A percentile compares a stretch with the other conserved stretches of the same genome.
phyloP scores from a whole-genome alignment of 2,329 filamentous ascomycete species.

The Calcarisporium arbuscula region DNA sequence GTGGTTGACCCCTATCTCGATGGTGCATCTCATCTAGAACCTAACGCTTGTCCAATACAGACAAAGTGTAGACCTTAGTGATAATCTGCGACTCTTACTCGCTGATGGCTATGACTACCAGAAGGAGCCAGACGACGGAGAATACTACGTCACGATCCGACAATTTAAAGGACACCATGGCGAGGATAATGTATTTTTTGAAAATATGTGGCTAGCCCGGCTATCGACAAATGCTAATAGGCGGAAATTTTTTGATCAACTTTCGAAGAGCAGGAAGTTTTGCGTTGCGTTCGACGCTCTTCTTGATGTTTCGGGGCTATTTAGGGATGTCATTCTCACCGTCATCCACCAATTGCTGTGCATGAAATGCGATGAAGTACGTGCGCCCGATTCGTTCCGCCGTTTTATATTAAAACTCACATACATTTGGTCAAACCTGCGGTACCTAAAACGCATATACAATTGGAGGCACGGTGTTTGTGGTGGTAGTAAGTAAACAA shows the following conservation, averaged over 20 bases:
- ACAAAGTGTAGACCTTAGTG: too few relatives aligned
- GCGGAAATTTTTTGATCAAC: too few relatives aligned
- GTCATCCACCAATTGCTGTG: background rate
- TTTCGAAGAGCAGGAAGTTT: background rate
- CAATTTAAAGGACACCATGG: background rate
- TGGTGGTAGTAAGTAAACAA: background rate
- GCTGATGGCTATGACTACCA: background rate
- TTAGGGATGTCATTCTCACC: background rate
- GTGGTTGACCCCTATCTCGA: background rate
- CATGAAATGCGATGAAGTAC: constrained; percentile 2
- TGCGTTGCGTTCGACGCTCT: background rate
- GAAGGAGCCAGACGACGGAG: background rate
- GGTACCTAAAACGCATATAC: background rate
- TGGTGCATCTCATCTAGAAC: background rate
- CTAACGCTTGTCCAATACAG: too few relatives aligned
- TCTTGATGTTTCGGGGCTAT: background rate
- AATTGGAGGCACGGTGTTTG: background rate
- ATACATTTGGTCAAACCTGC: background rate
- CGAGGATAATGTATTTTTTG: background rate
- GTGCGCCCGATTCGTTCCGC: background rate
- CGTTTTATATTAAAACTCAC: too few relatives aligned
- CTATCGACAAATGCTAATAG: too few relatives aligned
- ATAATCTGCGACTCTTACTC: too few relatives aligned
- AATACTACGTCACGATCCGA: background rate
- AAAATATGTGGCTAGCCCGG: too few relatives aligned